Base-by-base conservation (phyloP, 306 rosid genomes). In the Prunus mira region DNA sequence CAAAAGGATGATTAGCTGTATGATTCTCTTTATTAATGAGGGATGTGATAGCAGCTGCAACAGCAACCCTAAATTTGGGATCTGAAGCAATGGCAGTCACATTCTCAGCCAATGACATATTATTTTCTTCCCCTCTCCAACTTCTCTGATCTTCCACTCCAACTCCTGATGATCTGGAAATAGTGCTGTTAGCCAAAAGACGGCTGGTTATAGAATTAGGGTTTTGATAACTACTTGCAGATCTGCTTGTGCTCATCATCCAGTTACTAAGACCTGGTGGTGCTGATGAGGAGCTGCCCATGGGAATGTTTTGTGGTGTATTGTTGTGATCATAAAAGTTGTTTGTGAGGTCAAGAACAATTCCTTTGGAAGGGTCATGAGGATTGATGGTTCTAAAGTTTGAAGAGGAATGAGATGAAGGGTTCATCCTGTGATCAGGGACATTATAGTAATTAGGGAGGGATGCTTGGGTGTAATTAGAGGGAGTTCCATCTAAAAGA, bases 41-140 rank as follows among this genome's bases (percentile, higher is more conserved):
- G 54, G 97, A 88, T 9, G 96, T 76, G 70, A 90, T 87, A 4
- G 97, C 97, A 10, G 97, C 97, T 3, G 97, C 99, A 18, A 95
- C 99, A 60, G 93, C 96, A 47, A 82, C 91, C 81, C 97, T 89
- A 88, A 92, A 92, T 73, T 88, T 89, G 18, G 99, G 99, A 79
- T 92, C 99, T 49, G 97, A 86, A 69, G 97, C 91, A 82, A 92
- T 90, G 3, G 93, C 88, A 0, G 88, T 77, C 72, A 88, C 89
- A 70, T 86, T 86, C 4, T 90, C 87, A 6, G 84, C 86, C 9
- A 85, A 8, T 13, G 83, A 62, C 9, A 57, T 46, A 17, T 75
- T 71, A 17, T 75, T 74, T 34, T 79, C 81, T 74, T 85, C 86
- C 25, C 70, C 74, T 74, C 81, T 83, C 69, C 17, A 65, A 11